Evolutionary conservation across 202 grass and related monocot species (phyloP).

Genomic region (Setaria viridis): DNA sequence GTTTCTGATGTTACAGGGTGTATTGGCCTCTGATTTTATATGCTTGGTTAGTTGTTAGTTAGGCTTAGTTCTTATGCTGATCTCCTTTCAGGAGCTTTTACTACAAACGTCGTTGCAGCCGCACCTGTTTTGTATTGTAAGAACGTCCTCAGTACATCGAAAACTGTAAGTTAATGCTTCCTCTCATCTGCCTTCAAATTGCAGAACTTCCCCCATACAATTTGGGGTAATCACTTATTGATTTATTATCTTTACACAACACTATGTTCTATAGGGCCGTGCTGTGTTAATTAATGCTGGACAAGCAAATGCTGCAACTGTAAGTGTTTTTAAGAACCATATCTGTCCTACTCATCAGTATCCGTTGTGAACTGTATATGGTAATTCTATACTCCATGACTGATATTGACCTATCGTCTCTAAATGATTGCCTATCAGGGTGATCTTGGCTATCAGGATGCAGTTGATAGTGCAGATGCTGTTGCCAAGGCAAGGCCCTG

Average conservation of each 20-base stretch:
- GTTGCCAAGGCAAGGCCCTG: slow-evolving; percentile 74
- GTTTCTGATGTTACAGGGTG: slow-evolving; percentile 31
- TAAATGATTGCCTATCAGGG: slow-evolving; percentile 62
- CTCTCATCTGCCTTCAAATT: neutral
- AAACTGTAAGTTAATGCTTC: slow-evolving; percentile 55
- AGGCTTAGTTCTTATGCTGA: slow-evolving; percentile 17
- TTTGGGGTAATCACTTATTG: slow-evolving; percentile 4
- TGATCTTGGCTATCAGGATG: slow-evolving; percentile 90
- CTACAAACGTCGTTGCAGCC: slow-evolving; percentile 85
- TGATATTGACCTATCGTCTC: slow-evolving; percentile 34
- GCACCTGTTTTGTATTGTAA: slow-evolving; percentile 93
- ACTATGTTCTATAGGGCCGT: slow-evolving; percentile 61
- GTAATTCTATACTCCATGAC: slow-evolving; percentile 24
- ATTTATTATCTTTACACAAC: slow-evolving; percentile 16
- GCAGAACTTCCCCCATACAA: neutral
- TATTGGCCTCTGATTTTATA: slow-evolving; percentile 1
- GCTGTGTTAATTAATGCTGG: slow-evolving; percentile 95
- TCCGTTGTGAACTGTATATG: slow-evolving; percentile 11
- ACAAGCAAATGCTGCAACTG: slow-evolving; percentile 98
- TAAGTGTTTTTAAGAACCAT: slow-evolving; percentile 62
- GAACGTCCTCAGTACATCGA: slow-evolving; percentile 62
- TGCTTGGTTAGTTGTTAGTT: neutral
- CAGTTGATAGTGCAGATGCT: slow-evolving; percentile 85
- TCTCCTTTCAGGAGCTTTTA: slow-evolving; percentile 78
- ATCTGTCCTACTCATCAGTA: neutral